Evolutionary conservation across 768 basidiomycete species (phyloP).

Genomic region (Terana coerulea): DNA sequence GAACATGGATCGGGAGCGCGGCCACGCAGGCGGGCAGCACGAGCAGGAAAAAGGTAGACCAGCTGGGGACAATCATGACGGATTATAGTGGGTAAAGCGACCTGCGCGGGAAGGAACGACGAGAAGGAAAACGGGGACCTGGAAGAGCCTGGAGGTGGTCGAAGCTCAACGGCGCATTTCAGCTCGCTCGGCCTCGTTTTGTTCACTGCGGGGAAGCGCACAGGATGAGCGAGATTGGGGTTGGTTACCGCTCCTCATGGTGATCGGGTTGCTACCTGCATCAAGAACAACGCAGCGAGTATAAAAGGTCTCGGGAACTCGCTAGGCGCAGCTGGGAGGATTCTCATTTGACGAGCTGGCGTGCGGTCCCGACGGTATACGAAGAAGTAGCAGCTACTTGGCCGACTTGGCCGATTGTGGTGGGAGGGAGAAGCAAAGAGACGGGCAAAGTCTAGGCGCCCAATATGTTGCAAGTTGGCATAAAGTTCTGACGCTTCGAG

Average conservation of each 20-base stretch:
- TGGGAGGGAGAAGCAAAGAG: no score
- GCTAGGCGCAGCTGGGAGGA: no score
- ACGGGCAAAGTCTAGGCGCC: no score
- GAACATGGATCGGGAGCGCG: conserved; percentile 7
- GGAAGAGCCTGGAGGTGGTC: not conserved
- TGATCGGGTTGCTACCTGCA: conserved; percentile 1
- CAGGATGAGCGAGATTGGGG: no score
- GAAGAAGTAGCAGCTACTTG: no score
- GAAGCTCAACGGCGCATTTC: not conserved
- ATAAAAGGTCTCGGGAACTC: no score
- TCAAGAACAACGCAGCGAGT: not conserved
- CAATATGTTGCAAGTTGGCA: no score
- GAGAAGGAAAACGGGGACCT: conserved; percentile 1
- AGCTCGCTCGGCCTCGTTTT: not conserved
- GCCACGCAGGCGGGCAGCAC: conserved; percentile 9
- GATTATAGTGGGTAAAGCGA: conserved; percentile 6
- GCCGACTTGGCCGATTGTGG: no score
- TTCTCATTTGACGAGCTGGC: no score
- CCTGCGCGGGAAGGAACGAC: conserved; percentile 12
- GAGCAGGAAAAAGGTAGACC: conserved; percentile 1
- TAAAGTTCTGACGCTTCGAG: no score
- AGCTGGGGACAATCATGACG: conserved; percentile 12
- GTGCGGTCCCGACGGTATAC: no score
- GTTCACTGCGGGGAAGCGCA: no score
- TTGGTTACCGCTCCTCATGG: conserved; percentile 3